These are phyloP conservation scores for Saururus chinensis DNA, from an alignment of 164 flowering plant species.

Conservation along the genomic window DNA sequence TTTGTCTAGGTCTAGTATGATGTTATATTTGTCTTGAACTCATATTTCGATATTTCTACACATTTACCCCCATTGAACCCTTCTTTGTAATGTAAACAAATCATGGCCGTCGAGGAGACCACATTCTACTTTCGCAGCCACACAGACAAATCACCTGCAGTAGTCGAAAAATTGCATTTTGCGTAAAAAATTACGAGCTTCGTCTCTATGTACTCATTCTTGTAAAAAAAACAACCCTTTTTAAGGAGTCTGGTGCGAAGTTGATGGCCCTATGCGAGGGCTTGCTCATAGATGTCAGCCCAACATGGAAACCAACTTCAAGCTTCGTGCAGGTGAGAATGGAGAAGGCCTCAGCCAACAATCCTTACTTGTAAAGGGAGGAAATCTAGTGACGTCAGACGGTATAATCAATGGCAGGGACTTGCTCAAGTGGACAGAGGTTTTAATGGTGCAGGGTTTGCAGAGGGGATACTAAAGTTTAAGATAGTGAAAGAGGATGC, in stretches of 20 bases:
- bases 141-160: slow-evolving; percentile 25
- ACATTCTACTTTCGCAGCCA: slow-evolving; percentile 31
- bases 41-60: too few species aligned
- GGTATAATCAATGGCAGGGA: slow-evolving; percentile 5
- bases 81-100: slow-evolving; percentile 50
- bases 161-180: slow-evolving; percentile 35
- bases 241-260: slow-evolving; percentile 52
- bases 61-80: slow-evolving; percentile 31
- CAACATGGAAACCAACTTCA: slow-evolving; percentile 15
- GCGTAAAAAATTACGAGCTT: slow-evolving; percentile 55
- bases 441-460: too few species aligned
- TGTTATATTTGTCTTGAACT: too few species aligned
- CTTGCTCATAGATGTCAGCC: slow-evolving; percentile 49
- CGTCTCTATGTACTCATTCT: slow-evolving; percentile 51
- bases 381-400: slow-evolving; percentile 39
- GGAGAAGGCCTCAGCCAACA: too few species aligned
- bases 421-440: not conserved
- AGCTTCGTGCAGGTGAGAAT: slow-evolving; percentile 35
- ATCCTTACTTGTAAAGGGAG: slow-evolving; percentile 38
- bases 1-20: too few species aligned
- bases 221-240: slow-evolving; percentile 32
- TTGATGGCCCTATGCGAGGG: slow-evolving; percentile 45
- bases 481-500: too few species aligned
- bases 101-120: slow-evolving; percentile 71
- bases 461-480: too few species aligned